Percentiles rank a stretch among this genome's conserved stretches.
Conservation (phyloP, 257 asterid genomes). For the Gardenia jasminoides region DNA sequence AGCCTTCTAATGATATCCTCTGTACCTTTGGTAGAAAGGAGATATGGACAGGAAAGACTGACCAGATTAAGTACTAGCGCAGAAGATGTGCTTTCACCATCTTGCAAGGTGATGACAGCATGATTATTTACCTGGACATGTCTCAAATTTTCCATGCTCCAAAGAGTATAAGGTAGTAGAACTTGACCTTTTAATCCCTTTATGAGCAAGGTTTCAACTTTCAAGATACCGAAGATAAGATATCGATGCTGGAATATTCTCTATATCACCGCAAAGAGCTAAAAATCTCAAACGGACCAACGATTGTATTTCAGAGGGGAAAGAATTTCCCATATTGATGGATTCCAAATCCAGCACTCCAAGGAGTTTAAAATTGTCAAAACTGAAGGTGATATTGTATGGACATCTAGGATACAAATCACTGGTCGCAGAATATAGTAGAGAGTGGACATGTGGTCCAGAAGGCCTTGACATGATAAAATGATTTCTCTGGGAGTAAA, state of each 20-base stretch:
- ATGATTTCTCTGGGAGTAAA: slow-evolving; percentile 8
- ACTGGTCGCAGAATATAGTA: slow-evolving; percentile 3
- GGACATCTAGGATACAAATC: not conserved
- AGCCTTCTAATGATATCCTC: not conserved
- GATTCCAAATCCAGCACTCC: slow-evolving; percentile 18
- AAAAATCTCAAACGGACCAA: slow-evolving; percentile 9
- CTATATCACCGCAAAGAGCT: slow-evolving; percentile 9
- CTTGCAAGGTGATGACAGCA: not conserved
- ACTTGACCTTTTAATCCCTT: slow-evolving; percentile 7
- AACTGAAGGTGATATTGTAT: not conserved
- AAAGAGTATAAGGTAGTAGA: slow-evolving; percentile 3
- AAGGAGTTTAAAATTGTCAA: slow-evolving; percentile 10
- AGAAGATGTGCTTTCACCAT: not conserved
- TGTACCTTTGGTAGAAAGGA: not conserved
- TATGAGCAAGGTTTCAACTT: slow-evolving; percentile 6
- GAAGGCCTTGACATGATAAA: slow-evolving; percentile 6
- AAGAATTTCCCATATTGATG: slow-evolving; percentile 13
- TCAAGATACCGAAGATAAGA: not conserved
- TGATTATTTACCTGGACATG: not conserved
- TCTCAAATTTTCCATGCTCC: slow-evolving; percentile 14
- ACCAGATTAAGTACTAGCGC: not conserved
- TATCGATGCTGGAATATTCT: slow-evolving; percentile 7
- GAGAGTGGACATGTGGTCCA: slow-evolving; percentile 7
- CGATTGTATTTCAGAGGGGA: not conserved
- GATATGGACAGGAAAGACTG: not conserved